Evolutionary conservation across 305 asterid species (phyloP).

Genomic region (Striga hermonthica): DNA sequence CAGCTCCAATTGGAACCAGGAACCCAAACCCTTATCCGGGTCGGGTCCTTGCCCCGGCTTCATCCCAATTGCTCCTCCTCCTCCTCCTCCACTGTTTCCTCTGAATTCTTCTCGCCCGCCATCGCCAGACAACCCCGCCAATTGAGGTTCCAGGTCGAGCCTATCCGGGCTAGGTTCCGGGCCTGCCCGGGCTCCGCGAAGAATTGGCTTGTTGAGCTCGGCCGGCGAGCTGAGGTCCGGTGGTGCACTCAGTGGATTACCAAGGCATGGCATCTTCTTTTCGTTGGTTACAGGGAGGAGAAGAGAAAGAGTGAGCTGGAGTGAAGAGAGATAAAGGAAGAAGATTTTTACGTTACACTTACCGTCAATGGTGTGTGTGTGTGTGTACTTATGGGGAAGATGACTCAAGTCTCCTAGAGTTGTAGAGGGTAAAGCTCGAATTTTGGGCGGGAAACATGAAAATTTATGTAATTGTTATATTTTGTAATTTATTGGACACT

Average conservation of each 20-base stretch:
- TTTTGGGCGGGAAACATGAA: constrained; percentile 46
- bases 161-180: constrained; percentile 18
- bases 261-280: constrained; percentile 44
- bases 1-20: constrained; percentile 2
- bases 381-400: constrained; percentile 8
- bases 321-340: constrained; percentile 3
- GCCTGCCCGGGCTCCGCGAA: constrained; percentile 16
- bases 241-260: constrained; percentile 34
- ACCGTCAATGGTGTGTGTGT: constrained; percentile 3
- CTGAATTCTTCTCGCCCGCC: constrained; percentile 12
- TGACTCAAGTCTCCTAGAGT: constrained; percentile 7
- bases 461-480: constrained; percentile 22
- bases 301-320: not conserved
- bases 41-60: constrained; percentile 9
- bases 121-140: constrained; percentile 18
- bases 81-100: constrained; percentile 19
- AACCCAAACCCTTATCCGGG: constrained; percentile 18
- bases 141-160: constrained; percentile 15
- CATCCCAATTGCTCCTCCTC: not conserved
- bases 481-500: too few species aligned
- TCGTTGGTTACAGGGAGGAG: constrained; percentile 1
- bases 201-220: constrained; percentile 34
- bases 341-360: constrained; percentile 24
- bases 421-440: constrained; percentile 11
- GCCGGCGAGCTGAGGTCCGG: constrained; percentile 20